A percentile compares a stretch with the other conserved stretches of the same genome.
phyloP scores from a whole-genome alignment of 2,329 filamentous ascomycete genomes.

The Setomelanomma holmii region DNA sequence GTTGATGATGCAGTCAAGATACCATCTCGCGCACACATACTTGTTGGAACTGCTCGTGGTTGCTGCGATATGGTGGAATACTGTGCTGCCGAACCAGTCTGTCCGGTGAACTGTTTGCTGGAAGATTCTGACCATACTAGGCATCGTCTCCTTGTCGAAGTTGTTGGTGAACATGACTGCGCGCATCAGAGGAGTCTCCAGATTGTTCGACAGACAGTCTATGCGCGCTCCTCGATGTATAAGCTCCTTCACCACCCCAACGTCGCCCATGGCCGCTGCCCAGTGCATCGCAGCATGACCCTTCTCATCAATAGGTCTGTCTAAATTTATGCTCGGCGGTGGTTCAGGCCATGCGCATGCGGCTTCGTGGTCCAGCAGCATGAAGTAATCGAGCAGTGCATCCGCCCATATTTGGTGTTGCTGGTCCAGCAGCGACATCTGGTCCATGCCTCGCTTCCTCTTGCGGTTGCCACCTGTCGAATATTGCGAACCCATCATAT shows the following conservation, averaged over 20 bases:
- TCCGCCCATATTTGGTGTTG: constrained; percentile 92
- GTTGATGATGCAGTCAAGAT: constrained; percentile 89
- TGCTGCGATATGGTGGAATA: constrained; percentile 92
- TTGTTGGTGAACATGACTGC: constrained; percentile 97
- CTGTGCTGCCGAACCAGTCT: constrained; percentile 82
- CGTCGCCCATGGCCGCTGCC: constrained; percentile 96
- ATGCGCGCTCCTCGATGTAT: constrained; percentile 80
- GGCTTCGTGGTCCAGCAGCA: constrained; percentile 81
- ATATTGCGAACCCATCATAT: constrained; percentile 73
- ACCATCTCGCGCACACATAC: constrained; percentile 89
- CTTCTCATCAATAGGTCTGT: constrained; percentile 92
- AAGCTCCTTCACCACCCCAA: constrained; percentile 88
- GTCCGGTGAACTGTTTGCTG: constrained; percentile 80
- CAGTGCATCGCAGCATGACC: constrained; percentile 94
- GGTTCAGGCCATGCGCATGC: constrained; percentile 75
- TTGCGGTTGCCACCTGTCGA: constrained; percentile 64
- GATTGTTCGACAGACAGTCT: constrained; percentile 66
- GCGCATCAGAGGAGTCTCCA: constrained; percentile 91
- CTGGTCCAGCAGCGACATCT: constrained; percentile 72
- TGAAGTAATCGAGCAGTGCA: constrained; percentile 93
- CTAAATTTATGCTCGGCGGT: constrained; percentile 83
- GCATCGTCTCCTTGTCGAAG: constrained; percentile 91
- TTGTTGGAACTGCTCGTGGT: constrained; percentile 87
- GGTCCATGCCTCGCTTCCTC: constrained; percentile 76
- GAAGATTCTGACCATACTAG: constrained; percentile 81